A percentile compares a stretch with the other conserved stretches of the same genome.
Conservation (phyloP, 2,329 filamentous ascomycete genomes). For the Ascosphaera pollenicola region DNA sequence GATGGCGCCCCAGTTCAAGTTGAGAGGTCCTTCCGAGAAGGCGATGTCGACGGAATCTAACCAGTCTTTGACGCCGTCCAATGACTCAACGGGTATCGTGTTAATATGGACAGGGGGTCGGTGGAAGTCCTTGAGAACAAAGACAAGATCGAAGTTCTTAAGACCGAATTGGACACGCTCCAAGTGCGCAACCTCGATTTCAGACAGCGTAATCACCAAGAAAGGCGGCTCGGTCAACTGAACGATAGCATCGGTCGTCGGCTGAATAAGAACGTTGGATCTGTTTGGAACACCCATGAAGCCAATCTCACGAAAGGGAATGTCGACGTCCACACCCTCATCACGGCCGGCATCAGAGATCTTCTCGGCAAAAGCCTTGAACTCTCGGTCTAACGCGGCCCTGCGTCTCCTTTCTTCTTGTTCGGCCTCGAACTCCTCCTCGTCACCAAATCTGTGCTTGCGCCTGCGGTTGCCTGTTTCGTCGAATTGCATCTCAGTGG, state of each 20-base stretch:
- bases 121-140: constrained; percentile 94
- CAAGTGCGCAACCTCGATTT: constrained; percentile 89
- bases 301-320: constrained; percentile 87
- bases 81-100: constrained; percentile 85
- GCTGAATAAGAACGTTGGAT: constrained; percentile 87
- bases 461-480: constrained; percentile 96
- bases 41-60: constrained; percentile 89
- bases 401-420: constrained; percentile 85
- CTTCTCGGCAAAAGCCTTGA: constrained; percentile 93
- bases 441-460: constrained; percentile 92
- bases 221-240: constrained; percentile 95
- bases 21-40: constrained; percentile 82
- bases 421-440: constrained; percentile 96
- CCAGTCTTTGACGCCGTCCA: constrained; percentile 95
- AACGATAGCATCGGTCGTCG: constrained; percentile 89
- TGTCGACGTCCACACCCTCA: constrained; percentile 80
- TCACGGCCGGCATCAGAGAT: constrained; percentile 87
- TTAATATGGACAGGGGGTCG: constrained; percentile 87
- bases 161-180: constrained; percentile 93
- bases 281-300: constrained; percentile 94
- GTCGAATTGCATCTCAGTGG: constrained; percentile 95
- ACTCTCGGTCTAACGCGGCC: constrained; percentile 82
- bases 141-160: constrained; percentile 97
- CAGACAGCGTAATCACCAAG: constrained; percentile 81
- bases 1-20: constrained; percentile 96